Evolutionary conservation across 441 rosid genomes (phyloP).

Genomic region (Metrosideros polymorpha): DNA sequence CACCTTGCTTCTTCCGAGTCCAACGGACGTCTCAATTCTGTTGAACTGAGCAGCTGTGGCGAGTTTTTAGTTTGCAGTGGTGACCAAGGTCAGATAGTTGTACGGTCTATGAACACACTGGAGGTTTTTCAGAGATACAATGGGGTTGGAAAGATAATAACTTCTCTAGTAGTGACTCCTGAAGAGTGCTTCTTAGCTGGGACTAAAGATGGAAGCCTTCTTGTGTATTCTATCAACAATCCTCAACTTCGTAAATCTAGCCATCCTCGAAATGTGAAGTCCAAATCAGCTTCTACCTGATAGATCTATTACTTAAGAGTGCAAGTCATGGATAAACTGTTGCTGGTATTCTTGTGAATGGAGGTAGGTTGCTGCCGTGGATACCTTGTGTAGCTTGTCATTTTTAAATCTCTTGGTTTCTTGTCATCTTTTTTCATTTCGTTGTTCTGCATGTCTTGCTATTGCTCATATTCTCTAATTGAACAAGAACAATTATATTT

Average conservation of each 20-base stretch:
- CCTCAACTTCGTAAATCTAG: conserved; percentile 54
- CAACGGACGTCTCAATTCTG: conserved; percentile 88
- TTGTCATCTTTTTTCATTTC: not conserved
- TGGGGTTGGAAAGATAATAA: conserved; percentile 83
- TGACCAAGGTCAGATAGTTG: conserved; percentile 94
- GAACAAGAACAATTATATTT: not conserved
- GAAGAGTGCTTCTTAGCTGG: conserved; percentile 98
- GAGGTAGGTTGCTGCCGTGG: not conserved
- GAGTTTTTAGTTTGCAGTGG: conserved; percentile 92
- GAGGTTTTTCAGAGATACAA: conserved; percentile 67
- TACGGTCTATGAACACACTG: conserved; percentile 87
- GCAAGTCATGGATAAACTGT: not conserved
- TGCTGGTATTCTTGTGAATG: not conserved
- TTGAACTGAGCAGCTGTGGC: conserved; percentile 85
- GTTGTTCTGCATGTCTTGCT: not conserved
- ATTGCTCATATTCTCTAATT: not conserved
- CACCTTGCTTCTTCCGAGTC: conserved; percentile 92
- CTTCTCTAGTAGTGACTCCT: conserved; percentile 72
- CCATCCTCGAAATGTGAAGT: conserved; percentile 40
- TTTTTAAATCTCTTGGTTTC: not conserved
- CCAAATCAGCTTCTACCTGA: conserved; percentile 29
- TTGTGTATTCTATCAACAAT: conserved; percentile 89
- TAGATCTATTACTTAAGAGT: conserved; percentile 11
- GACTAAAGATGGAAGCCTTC: conserved; percentile 90
- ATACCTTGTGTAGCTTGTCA: not conserved